Evolutionary conservation across 345 rosid species (phyloP), one percentile per base, ranked within the genome.

Genomic region (Bretschneidera sinensis): DNA sequence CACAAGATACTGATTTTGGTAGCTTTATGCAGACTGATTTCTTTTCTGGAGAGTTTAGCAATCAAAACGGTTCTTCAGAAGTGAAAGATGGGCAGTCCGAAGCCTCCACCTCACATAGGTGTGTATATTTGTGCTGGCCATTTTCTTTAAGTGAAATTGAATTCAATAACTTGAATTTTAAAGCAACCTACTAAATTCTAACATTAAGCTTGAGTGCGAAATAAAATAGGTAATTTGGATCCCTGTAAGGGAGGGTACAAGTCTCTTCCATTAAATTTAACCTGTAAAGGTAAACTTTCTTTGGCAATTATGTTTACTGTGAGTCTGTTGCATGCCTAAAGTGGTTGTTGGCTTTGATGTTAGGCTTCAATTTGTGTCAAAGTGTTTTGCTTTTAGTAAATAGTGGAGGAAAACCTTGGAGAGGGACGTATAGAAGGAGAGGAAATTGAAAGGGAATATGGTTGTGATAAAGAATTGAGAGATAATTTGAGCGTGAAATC

Each of bases 21-120:
- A 62, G 51, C 59, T 57, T 71, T 57, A 35, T 61, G 21, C 67
- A 80, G 53, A 61, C 80, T 21, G 81, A 79, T 53, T 67, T 78
- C 28, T 69, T 85, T 66, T 66, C 81, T 2, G 77, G 71, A 51
- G 60, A 59, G 31, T 54, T 51, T 13, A 66, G 68, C 60, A 52
- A 61, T 65, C 72, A 71, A 72, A 74, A 67, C 57, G 66, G 59
- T 47, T 65, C 76, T 31, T 43, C 68, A 1, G 62, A 74, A 25
- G 68, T 53, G 51, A 54, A 55, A 48, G 58, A 8, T 54, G 24
- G 54, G 65, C 62, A 63, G 55, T 50, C 65, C 39, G 85, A 63
- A 75, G 74, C 76, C 68, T 71, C 81, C 13, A 64, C 67, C 48
- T 66, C 79, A 50, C 69, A 86, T 39, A 78, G 90, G 96, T 79